Percentiles rank a stretch among this genome's conserved stretches.
These are phyloP conservation scores for Sugiyamaella smithiae DNA, from an alignment of 805 yeast species.

Conservation along the genomic window DNA sequence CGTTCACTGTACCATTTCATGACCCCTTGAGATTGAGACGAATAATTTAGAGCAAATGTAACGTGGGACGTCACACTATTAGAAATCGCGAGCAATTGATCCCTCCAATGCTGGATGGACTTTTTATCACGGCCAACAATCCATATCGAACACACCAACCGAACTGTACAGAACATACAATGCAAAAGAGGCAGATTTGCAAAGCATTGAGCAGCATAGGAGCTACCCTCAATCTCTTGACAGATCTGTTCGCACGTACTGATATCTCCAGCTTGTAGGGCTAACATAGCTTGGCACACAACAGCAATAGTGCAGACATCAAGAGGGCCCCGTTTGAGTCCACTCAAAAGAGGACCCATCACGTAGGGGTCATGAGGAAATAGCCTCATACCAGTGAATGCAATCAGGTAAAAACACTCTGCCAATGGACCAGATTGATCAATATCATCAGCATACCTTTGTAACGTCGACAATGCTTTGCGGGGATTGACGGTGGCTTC, in stretches of 20 bases:
- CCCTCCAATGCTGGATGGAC: neutral
- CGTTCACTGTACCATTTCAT: neutral
- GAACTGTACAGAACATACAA: neutral
- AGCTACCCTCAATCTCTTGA: neutral
- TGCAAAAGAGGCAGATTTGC: neutral
- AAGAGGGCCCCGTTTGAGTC: neutral
- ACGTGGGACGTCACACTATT: too few relatives aligned
- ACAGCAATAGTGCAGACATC: neutral
- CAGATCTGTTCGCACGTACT: neutral
- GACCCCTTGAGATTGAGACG: too few relatives aligned
- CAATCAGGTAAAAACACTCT: neutral
- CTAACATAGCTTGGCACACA: neutral
- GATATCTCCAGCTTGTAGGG: neutral
- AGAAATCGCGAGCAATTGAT: too few relatives aligned
- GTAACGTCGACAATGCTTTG: neutral
- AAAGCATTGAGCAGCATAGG: neutral
- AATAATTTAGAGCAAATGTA: too few relatives aligned
- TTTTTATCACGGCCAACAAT: neutral
- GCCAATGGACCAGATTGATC: neutral
- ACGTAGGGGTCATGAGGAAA: neutral
- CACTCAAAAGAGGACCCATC: neutral
- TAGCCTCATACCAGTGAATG: neutral
- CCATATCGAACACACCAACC: neutral
- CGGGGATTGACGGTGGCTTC: neutral
- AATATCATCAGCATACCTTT: neutral